A percentile compares a stretch with the other conserved stretches of the same genome.
These are phyloP conservation scores for Xylariaceae sp. DNA, from an alignment of 2,329 filamentous ascomycete species.

Conservation along the genomic window DNA sequence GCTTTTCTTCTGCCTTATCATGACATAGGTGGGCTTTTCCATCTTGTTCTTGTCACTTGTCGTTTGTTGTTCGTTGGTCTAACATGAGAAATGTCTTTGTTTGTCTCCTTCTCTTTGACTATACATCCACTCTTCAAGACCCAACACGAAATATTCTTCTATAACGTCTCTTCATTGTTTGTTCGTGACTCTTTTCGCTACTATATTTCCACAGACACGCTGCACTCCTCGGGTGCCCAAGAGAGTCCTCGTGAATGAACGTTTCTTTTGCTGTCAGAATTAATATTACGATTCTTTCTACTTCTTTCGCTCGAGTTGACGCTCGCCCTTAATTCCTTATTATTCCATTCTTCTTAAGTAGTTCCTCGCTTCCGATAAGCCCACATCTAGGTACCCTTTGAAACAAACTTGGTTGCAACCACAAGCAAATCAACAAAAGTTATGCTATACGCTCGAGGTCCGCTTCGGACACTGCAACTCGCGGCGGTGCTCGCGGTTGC, in stretches of 20 bases:
- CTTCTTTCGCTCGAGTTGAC: constrained; percentile 24
- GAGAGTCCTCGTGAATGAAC: constrained; percentile 33
- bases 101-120: constrained; percentile 22
- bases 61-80: constrained; percentile 30
- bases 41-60: neutral
- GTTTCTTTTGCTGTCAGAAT: constrained; percentile 25
- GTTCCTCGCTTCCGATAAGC: constrained; percentile 2
- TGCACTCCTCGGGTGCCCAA: constrained; percentile 18
- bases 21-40: constrained; percentile 20
- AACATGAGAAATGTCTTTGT: constrained; percentile 29
- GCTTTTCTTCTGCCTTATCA: constrained; percentile 16
- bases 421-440: constrained; percentile 15
- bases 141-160: constrained; percentile 18
- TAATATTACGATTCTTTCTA: constrained; percentile 22
- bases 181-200: constrained; percentile 32
- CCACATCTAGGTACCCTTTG: neutral
- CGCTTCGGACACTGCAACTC: constrained; percentile 47
- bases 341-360: neutral
- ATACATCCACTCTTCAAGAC: constrained; percentile 25
- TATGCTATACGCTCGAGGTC: constrained; percentile 42
- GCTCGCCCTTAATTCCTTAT: constrained; percentile 22
- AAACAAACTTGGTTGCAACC: neutral
- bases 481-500: constrained; percentile 43
- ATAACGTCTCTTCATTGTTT: constrained; percentile 35
- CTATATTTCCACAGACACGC: constrained; percentile 35